Percentiles rank a stretch among this genome's conserved stretches.
These are phyloP conservation scores for Lecanicillium sp. DNA, from an alignment of 2,329 filamentous ascomycete species.

Conservation along the genomic window DNA sequence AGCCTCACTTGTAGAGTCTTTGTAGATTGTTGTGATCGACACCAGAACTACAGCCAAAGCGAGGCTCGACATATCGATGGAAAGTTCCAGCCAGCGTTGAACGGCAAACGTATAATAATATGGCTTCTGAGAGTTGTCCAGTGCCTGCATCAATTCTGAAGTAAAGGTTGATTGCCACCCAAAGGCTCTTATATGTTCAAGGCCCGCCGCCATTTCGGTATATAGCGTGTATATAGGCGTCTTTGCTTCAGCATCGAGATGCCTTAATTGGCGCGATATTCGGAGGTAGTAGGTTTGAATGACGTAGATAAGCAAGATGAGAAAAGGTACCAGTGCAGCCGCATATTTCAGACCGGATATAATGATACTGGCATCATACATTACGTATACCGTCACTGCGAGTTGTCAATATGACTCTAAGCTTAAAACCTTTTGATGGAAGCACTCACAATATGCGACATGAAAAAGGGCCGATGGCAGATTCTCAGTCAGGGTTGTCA, in stretches of 20 bases:
- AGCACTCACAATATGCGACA: too few relatives aligned
- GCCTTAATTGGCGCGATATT: constrained; percentile 45
- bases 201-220: constrained; percentile 21
- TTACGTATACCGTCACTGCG: too few relatives aligned
- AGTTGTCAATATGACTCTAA: too few relatives aligned
- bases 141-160: constrained; percentile 27
- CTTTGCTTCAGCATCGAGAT: constrained; percentile 35
- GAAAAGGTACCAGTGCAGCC: constrained; percentile 35
- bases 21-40: too few relatives aligned
- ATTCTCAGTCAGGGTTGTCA: too few relatives aligned
- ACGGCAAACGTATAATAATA: constrained; percentile 43
- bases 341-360: constrained; percentile 35
- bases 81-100: constrained; percentile 44
- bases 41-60: too few relatives aligned
- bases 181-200: constrained; percentile 29
- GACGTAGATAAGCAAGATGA: constrained; percentile 30
- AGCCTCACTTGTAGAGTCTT: too few relatives aligned
- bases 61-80: constrained; percentile 42
- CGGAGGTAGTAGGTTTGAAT: constrained; percentile 45
- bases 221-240: constrained; percentile 25
- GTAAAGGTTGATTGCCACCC: constrained; percentile 24
- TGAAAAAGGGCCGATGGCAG: too few relatives aligned
- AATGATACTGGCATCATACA: constrained; percentile 20
- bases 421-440: too few relatives aligned
- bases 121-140: constrained; percentile 42